Conservation (phyloP, 2,329 filamentous ascomycete species). For the Aspergillus sergii region DNA sequence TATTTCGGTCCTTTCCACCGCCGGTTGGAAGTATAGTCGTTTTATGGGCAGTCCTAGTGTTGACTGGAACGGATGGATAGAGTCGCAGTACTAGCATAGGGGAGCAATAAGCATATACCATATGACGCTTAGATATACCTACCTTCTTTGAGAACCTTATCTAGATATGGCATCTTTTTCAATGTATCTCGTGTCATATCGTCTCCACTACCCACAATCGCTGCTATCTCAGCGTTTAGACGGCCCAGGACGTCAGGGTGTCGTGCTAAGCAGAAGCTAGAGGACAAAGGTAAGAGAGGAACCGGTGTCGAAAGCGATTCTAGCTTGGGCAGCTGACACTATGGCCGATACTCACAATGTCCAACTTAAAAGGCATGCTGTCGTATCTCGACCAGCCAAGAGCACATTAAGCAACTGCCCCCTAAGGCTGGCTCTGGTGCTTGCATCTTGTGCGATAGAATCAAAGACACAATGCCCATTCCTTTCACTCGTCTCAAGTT, state of each 20-base stretch:
- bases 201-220: no score
- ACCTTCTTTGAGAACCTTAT: no score
- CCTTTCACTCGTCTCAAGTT: rapidly evolving
- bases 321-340: background rate
- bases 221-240: no score
- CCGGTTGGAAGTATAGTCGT: background rate
- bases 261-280: no score
- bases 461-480: background rate
- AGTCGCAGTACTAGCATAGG: background rate
- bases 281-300: no score
- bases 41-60: no score
- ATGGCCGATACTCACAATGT: background rate
- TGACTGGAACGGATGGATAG: background rate
- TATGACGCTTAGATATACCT: no score
- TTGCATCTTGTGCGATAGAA: background rate
- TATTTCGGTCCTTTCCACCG: background rate
- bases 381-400: background rate
- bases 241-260: no score
- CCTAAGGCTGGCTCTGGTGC: background rate
- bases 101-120: background rate
- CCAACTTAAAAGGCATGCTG: background rate
- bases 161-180: no score
- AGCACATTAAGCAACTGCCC: background rate
- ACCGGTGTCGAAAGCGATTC: no score
- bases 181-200: no score